These are phyloP conservation scores for Rhododendron kiyosumense DNA, from an alignment of 148 eudicot species.

Conservation along the genomic window DNA sequence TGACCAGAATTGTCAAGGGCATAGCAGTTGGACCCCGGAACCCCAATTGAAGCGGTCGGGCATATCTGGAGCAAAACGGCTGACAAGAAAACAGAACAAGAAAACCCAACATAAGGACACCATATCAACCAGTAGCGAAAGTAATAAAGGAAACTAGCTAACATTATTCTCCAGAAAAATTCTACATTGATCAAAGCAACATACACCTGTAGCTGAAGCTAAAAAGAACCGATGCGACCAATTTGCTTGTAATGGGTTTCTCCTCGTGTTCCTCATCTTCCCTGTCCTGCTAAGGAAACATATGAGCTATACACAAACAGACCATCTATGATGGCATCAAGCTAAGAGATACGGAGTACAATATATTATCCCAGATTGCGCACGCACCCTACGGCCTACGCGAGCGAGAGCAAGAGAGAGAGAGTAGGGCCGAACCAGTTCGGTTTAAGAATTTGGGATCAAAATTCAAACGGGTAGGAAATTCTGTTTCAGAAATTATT, in stretches of 20 bases:
- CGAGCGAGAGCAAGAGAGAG: not conserved
- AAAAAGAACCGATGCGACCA: not conserved
- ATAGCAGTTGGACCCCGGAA: slow-evolving; percentile 73
- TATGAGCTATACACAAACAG: not conserved
- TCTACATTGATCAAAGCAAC: not conserved
- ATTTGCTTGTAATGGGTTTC: slow-evolving; percentile 3
- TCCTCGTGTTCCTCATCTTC: slow-evolving; percentile 9
- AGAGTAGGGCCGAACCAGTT: not conserved
- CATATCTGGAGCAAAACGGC: slow-evolving; percentile 39
- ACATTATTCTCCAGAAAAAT: not conserved
- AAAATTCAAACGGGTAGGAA: not conserved
- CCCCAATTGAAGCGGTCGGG: slow-evolving; percentile 54
- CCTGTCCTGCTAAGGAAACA: not conserved
- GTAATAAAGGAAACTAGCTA: not conserved
- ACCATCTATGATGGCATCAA: not conserved
- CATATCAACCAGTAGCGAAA: not conserved
- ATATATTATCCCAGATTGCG: not conserved
- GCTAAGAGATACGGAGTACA: not conserved
- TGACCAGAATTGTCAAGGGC: slow-evolving; percentile 80
- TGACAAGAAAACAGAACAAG: slow-evolving; percentile 19
- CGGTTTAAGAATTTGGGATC: not conserved
- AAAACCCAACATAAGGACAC: not conserved
- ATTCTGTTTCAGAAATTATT: not conserved
- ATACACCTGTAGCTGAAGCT: not conserved
- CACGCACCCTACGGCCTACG: not conserved